Percentiles rank a stretch among this genome's conserved stretches.
phyloP scores from a whole-genome alignment of 192 early-diverging fungal genomes.

The Dispira simplex region DNA sequence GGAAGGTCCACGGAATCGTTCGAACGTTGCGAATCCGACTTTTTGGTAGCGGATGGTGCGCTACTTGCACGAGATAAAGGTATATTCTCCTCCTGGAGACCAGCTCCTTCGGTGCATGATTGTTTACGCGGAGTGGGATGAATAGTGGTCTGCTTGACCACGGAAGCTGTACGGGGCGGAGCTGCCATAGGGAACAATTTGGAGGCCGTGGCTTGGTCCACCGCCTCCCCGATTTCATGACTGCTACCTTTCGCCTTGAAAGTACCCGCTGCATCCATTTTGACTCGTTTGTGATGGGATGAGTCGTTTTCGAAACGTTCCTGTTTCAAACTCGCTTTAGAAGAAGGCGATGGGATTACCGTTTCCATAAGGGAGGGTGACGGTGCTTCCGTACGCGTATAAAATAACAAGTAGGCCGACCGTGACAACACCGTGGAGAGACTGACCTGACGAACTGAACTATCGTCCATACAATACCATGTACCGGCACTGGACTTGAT shows the following conservation, averaged over 20 bases:
- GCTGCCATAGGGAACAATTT: too few relatives aligned
- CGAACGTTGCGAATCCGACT: too few relatives aligned
- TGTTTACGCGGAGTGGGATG: too few relatives aligned
- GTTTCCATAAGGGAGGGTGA: background rate
- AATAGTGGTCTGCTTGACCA: too few relatives aligned
- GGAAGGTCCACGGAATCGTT: too few relatives aligned
- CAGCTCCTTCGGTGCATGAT: too few relatives aligned
- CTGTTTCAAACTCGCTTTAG: background rate
- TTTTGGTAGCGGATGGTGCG: too few relatives aligned
- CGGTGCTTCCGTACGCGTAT: conserved; percentile 24
- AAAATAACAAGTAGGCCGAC: conserved; percentile 82
- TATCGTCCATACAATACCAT: conserved; percentile 75
- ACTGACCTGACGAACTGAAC: conserved; percentile 49
- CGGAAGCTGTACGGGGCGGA: too few relatives aligned
- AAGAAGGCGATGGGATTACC: conserved; percentile 1
- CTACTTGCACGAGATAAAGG: too few relatives aligned
- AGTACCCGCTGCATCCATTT: background rate
- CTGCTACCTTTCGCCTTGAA: background rate
- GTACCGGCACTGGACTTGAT: conserved; percentile 57
- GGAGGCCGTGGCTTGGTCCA: background rate
- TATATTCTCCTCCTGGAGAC: too few relatives aligned
- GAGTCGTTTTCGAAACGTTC: background rate
- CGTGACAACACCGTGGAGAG: conserved; percentile 48
- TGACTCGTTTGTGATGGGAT: background rate
- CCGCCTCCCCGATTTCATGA: background rate